Evolutionary conservation across 2,329 filamentous ascomycete species (phyloP).

Genomic region (Pyricularia sp.): DNA sequence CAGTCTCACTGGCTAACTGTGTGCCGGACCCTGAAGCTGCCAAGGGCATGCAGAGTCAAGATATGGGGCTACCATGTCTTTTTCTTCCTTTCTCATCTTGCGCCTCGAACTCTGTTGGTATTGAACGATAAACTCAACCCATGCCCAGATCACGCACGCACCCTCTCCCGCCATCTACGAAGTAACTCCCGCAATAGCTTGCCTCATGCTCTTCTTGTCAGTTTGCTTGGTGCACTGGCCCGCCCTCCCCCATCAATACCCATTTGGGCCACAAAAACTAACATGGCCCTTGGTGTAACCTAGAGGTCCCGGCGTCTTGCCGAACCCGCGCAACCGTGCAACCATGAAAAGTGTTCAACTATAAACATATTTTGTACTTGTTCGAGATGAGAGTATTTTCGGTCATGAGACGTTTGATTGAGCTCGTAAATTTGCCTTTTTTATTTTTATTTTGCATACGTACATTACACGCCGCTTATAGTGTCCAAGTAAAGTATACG

Average conservation of each 20-base stretch:
- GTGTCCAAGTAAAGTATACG: neutral
- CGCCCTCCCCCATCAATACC: no score
- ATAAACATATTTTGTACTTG: neutral
- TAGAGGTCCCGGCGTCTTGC: neutral
- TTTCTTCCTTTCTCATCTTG: neutral
- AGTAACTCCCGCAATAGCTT: no score
- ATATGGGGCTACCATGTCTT: neutral
- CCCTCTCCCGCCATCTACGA: no score
- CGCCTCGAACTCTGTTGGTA: neutral
- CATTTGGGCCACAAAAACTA: neutral
- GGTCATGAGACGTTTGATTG: neutral
- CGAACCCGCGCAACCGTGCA: neutral
- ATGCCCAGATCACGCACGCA: neutral
- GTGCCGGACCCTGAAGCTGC: neutral
- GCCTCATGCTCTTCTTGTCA: no score
- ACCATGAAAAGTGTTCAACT: neutral
- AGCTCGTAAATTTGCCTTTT: neutral
- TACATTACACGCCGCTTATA: neutral
- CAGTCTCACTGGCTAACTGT: neutral
- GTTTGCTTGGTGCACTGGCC: no score
- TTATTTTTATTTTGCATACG: neutral
- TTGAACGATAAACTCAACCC: neutral
- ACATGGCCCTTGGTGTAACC: neutral
- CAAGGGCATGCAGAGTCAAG: neutral
- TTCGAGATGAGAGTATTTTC: neutral